These are phyloP conservation scores for Eucalyptus globulus DNA, from an alignment of 345 rosid species.

Conservation along the genomic window DNA sequence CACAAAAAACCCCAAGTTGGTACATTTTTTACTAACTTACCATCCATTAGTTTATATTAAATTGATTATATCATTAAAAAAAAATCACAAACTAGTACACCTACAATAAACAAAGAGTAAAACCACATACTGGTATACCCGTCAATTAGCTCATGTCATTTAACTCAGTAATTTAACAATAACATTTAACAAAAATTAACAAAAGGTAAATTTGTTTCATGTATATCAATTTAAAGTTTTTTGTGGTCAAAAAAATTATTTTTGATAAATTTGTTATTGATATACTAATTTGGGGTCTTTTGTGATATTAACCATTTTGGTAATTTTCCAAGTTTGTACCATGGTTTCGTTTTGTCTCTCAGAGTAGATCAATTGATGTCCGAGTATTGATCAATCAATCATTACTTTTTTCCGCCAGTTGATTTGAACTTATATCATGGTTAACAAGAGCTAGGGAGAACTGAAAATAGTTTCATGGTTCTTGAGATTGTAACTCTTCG, in stretches of 20 bases:
- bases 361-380: not conserved
- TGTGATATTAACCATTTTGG: not conserved
- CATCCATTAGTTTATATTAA: not conserved
- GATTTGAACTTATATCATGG: not conserved
- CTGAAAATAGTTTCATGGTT: not conserved
- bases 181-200: too few species aligned
- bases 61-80: too few species aligned
- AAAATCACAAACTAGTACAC: accelerated
- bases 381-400: not conserved
- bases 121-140: not conserved
- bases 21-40: not conserved
- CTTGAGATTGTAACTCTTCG: not conserved
- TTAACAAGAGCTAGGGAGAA: not conserved
- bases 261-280: too few species aligned
- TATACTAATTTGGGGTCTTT: too few species aligned
- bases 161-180: not conserved
- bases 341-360: not conserved
- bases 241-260: too few species aligned
- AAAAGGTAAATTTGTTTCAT: accelerated
- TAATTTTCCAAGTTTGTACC: not conserved
- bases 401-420: not conserved
- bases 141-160: accelerated
- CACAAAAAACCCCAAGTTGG: not conserved
- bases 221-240: accelerated
- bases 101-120: accelerated